Evolutionary conservation across 495 filamentous ascomycete species (phyloP), one percentile per base, ranked within the genome.

Genomic region (Penicillium soppii): DNA sequence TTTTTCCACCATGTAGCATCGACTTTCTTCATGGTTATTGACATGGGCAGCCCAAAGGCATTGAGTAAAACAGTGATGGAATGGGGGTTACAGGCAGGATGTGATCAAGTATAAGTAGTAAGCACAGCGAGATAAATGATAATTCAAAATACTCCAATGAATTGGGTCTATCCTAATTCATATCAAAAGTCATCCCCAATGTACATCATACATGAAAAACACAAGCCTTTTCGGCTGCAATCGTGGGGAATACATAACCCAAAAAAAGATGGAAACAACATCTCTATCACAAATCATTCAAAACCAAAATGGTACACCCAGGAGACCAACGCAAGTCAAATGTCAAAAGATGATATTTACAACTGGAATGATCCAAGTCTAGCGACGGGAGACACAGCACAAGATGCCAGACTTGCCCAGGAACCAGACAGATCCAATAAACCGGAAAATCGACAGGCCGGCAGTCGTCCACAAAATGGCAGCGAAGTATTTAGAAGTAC

Each of bases 381-480:
- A 66, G 22, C 89, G 84, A 62, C 89, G 81, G 43, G 84, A 81
- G 62, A 96, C 90, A 76, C 91, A 96, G 82, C 88, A 94, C 74
- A 95, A 82, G 63, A 97, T 83, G 59, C 92, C 92, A 20, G 90
- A 90, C 68, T 82, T 84, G 53, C 85, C 88, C 52, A 97, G 75
- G 83, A 97, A 97, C 82, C 84, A 96, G 57, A 89, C 71, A 66
- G 91, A 92, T 50, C 92, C 92, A 43, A 88, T 71, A 73, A 97
- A 97, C 43, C 94, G 88, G 67, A 97, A 75, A 33, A 95, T 53
- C 2, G 89, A 88, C 43, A 98, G 78, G 17, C 70, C 76, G 35
- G 92, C 91, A 1, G 94, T 98, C 22, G 87, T 87, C 79, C 87
- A 94, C 49, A 98, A 80, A 49, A 98, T 81, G 62, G 87, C 84